Evolutionary conservation across 164 flowering plant genomes (phyloP), one percentile per base, ranked within the genome.

Genomic region (Sextonia rubra): DNA sequence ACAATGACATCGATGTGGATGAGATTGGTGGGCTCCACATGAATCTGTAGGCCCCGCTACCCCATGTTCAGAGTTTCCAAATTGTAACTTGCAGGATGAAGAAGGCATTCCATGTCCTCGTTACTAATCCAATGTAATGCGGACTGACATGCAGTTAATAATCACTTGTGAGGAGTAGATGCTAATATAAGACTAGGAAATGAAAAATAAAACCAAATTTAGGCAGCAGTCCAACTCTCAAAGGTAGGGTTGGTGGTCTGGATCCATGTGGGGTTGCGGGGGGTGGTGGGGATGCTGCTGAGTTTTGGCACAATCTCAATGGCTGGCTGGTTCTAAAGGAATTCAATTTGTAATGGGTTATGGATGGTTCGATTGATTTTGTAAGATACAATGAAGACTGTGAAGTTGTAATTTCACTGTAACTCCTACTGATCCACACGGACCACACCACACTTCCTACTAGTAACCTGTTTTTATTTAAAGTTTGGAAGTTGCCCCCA

Each of bases 1-100:
- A 52, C 55, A 47, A 8, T 23, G 29, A 64, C 22, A 37, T 63
- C 22, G 83, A 70, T n/a, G 52, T 68, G 37, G 48, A 64, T 14
- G 72, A 3, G 22, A 32, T n/a, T 4, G 64, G 12, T 8, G 14
- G 44, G 67, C 37, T 15, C 44, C 44, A 4, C 47, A 12, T 64
- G 47, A 32, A 64, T 64, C 12, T 64, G 37, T 64, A 26, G 67
- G 47, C 3, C 27, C 27, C 25, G n/a, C 22, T 8, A 7, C 44
- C 44, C 66, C 27, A 27, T 7, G 60, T 25, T 62, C 32, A 25
- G 65, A 23, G 27, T 27, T 25, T 37, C 11, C 44, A 37, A 64
- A 15, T 12, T 12, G 20, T 18, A n/a, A 26, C 18, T 64, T 1
- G 6, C 12, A 52, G 58, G 58, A 14, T 52, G n/a, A 17, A 52